Conservation (phyloP, 2,329 filamentous ascomycete species). For the Ophiostoma ulmi region DNA sequence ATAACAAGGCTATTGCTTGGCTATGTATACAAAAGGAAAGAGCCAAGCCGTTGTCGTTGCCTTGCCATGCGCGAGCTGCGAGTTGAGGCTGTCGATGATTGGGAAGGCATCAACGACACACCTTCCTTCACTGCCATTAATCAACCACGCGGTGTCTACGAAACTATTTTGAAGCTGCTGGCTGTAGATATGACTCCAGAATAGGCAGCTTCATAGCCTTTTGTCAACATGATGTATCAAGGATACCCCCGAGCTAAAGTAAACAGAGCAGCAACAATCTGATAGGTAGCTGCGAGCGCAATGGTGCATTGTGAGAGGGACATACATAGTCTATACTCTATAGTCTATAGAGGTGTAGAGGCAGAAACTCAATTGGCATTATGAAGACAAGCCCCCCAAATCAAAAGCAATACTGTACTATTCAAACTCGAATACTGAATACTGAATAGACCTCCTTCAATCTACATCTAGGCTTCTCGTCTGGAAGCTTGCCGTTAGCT, state of each 20-base stretch:
- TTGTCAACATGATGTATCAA: background rate
- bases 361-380: too few species aligned
- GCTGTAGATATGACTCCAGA: too few species aligned
- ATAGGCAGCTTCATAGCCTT: background rate
- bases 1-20: background rate
- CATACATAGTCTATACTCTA: too few species aligned
- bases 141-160: background rate
- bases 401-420: too few species aligned
- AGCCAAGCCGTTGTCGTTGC: background rate
- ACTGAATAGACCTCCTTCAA: background rate
- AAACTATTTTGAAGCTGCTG: too few species aligned
- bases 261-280: background rate
- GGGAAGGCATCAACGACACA: background rate
- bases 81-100: background rate
- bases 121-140: background rate
- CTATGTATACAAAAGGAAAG: background rate
- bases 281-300: too few species aligned
- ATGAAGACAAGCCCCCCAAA: too few species aligned
- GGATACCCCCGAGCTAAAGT: background rate
- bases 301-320: too few species aligned
- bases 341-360: too few species aligned
- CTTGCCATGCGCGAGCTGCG: background rate
- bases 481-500: background rate
- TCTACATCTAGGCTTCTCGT: background rate
- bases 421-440: too few species aligned